Percentiles rank a stretch among this genome's conserved stretches.
These are phyloP conservation scores for Ceratocystis smalleyi DNA, from an alignment of 2,329 filamentous ascomycete genomes.

Conservation along the genomic window DNA sequence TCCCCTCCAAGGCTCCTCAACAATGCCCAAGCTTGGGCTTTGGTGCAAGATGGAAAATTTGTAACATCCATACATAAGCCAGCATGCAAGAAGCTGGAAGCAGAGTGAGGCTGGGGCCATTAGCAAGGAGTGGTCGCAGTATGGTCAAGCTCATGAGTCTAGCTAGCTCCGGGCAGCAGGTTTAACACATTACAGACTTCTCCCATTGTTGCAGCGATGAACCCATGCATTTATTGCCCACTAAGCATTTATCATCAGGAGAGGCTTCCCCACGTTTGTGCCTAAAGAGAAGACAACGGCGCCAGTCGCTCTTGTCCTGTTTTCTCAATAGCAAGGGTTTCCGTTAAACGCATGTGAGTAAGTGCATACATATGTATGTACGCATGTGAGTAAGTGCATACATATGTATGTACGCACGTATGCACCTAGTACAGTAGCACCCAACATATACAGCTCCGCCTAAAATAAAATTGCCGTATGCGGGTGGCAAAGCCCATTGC, in stretches of 20 bases:
- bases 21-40: slow-evolving; percentile 8
- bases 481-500: not conserved
- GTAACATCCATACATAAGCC: not conserved
- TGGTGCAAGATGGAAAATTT: not conserved
- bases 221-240: not conserved
- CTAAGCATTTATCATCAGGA: not conserved
- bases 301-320: not conserved
- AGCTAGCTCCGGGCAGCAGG: not conserved
- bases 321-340: not conserved
- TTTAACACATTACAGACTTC: not conserved
- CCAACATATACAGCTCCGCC: not conserved
- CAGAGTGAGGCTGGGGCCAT: slow-evolving; percentile 11
- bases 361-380: slow-evolving; percentile 4
- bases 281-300: slow-evolving; percentile 8
- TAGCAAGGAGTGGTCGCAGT: slow-evolving; percentile 7
- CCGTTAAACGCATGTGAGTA: not conserved
- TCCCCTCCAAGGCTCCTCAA: not conserved
- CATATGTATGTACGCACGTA: not conserved
- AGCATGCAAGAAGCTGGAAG: slow-evolving; percentile 13
- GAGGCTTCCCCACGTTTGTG: slow-evolving; percentile 7
- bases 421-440: not conserved
- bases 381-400: not conserved
- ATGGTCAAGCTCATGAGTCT: not conserved
- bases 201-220: not conserved
- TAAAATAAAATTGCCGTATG: not conserved